Base-by-base conservation (phyloP, 371 early-diverging fungal genomes). In the Syncephalis fuscata region DNA sequence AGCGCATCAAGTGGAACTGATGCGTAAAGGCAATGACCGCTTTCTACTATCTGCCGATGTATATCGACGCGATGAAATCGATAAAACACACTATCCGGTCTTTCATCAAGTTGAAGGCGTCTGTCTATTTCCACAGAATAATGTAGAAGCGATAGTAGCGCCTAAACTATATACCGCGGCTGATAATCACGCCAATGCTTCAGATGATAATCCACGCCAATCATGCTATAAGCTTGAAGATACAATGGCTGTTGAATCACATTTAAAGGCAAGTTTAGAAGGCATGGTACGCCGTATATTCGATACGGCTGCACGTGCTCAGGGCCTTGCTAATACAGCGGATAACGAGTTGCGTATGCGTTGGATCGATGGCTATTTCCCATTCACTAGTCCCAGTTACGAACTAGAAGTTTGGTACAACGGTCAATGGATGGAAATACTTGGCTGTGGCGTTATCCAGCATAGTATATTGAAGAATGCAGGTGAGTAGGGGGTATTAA, bases 101-200 rank as follows among this genome's bases (percentile, higher is more conserved):
- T 97, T 97, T 58, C 98, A 97, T 55, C 98, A 97, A 58, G 88
- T 96, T 76, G 98, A 97, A 56, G 94, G 92, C 0, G 78, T 92
- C 20, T 74, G 65, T 24, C 61, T 73, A 39, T 66, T 74, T 48
- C 32, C 32, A 7, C 70, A 73, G 26, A 60, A 61, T 40, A 54
- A 57, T 36, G 56, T 60, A 2, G 56, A 48, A 1, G 53, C 53
- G 1, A 53, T 52, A 3, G 61, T 48, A 11, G 53, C 60, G 15
- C 46, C 48, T 14, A 50, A 55, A 42, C 37, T 46, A 2, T 54
- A 52, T 38, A 51, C 50, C 2, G 7, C 43, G 14, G 48, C 44
- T 32, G 23, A 23, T 21, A 27, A 16, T 26, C 15, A 21, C n/a
- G 2, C 19, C 9, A n/a, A 11, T 24, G 38, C 39, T 25, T 10